phyloP scores from a whole-genome alignment of 805 yeast species.

The Candida tallmaniae region DNA sequence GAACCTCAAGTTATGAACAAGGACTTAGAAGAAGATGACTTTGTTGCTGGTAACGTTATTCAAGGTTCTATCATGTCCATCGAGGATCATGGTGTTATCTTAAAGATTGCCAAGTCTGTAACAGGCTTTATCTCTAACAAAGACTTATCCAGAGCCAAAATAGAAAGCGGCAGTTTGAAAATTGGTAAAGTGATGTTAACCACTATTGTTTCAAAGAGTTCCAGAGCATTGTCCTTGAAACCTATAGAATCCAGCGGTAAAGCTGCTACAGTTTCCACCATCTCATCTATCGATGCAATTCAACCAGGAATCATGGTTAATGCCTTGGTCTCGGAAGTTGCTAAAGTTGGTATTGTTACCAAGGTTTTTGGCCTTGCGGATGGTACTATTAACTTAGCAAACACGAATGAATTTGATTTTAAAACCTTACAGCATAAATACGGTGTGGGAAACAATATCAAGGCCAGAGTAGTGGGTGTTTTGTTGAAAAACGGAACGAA shows the following conservation, averaged over 20 bases:
- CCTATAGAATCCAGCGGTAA: conserved; percentile 40
- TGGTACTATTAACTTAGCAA: conserved; percentile 67
- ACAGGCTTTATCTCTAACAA: conserved; percentile 75
- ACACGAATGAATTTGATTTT: conserved; percentile 46
- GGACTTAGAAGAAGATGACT: conserved; percentile 58
- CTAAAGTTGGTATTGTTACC: conserved; percentile 60
- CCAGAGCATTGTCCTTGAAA: conserved; percentile 56
- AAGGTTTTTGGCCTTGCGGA: conserved; percentile 72
- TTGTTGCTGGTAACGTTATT: conserved; percentile 54
- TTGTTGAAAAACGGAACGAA: conserved; percentile 46
- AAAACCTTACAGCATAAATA: conserved; percentile 55
- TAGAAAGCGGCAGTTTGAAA: conserved; percentile 20
- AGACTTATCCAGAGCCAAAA: conserved; percentile 42
- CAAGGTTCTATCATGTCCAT: conserved; percentile 76
- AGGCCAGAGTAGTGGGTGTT: conserved; percentile 67
- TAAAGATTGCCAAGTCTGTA: conserved; percentile 59
- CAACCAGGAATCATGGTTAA: conserved; percentile 83
- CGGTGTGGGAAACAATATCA: conserved; percentile 62
- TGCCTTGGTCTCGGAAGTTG: conserved; percentile 58
- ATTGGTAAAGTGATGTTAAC: conserved; percentile 72
- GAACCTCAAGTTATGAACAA: conserved; percentile 74
- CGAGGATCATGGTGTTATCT: conserved; percentile 88
- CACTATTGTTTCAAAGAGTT: conserved; percentile 43
- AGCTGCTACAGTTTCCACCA: conserved; percentile 45
- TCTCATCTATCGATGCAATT: conserved; percentile 72